Percentiles rank a stretch among this genome's conserved stretches.
These are phyloP conservation scores for Circinella umbellata DNA, from an alignment of 371 early-diverging fungal genomes.

Conservation along the genomic window DNA sequence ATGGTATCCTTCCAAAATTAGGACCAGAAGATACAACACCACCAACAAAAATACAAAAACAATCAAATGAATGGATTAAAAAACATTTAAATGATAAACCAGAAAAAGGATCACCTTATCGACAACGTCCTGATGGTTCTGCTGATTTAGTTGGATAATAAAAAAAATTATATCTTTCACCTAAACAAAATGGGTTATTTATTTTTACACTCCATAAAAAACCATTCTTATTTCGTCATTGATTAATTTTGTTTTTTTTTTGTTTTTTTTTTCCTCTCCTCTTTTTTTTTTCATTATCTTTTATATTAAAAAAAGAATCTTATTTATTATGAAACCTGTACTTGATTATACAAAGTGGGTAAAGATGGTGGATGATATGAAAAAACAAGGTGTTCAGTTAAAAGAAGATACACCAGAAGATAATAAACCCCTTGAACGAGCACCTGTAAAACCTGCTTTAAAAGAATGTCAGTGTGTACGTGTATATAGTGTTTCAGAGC, in stretches of 20 bases:
- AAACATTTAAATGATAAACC: background rate
- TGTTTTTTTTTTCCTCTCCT: too few relatives aligned
- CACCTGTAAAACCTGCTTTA: background rate
- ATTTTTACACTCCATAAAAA: too few relatives aligned
- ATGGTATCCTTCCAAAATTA: background rate
- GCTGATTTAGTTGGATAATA: slow-evolving; percentile 13
- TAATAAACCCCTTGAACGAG: background rate
- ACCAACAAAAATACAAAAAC: background rate
- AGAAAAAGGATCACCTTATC: slow-evolving; percentile 3
- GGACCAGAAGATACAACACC: slow-evolving; percentile 7
- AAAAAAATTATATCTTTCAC: background rate
- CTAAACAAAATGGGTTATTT: too few relatives aligned
- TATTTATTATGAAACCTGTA: too few relatives aligned
- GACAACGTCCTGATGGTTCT: slow-evolving; percentile 8
- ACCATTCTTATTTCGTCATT: too few relatives aligned
- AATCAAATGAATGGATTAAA: slow-evolving; percentile 11
- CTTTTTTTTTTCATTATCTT: too few relatives aligned
- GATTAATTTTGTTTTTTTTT: too few relatives aligned
- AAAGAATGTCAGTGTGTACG: background rate
- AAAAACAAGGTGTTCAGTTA: background rate
- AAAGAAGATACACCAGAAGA: background rate
- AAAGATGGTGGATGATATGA: background rate
- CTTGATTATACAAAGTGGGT: background rate
- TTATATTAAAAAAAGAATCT: too few relatives aligned
- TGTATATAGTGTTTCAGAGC: background rate